phyloP scores from a whole-genome alignment of 108 stramenopile genomes.

The Craspedostauros australis region DNA sequence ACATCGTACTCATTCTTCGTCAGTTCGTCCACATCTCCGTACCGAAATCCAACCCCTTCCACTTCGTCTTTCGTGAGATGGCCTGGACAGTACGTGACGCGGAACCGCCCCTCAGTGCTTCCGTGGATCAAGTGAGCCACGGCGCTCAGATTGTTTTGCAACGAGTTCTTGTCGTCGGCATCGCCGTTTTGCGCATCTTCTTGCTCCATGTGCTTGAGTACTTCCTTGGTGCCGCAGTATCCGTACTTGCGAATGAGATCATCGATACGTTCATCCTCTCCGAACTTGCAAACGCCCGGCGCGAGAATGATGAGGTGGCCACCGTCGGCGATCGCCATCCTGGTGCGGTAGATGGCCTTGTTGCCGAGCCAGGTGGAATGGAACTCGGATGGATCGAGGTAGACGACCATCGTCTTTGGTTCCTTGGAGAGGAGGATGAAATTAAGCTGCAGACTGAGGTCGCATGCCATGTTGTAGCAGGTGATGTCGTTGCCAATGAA shows the following conservation, averaged over 20 bases:
- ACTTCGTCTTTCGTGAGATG: slow-evolving; percentile 77
- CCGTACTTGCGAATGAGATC: slow-evolving; percentile 87
- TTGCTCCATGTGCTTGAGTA: slow-evolving; percentile 74
- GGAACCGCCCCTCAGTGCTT: slow-evolving; percentile 88
- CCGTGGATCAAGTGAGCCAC: slow-evolving; percentile 96
- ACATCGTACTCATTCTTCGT: slow-evolving; percentile 57
- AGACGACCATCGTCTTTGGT: slow-evolving; percentile 79
- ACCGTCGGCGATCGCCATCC: slow-evolving; percentile 93
- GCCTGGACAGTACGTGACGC: slow-evolving; percentile 88
- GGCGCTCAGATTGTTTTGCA: slow-evolving; percentile 83
- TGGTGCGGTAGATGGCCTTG: slow-evolving; percentile 91
- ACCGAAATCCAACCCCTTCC: slow-evolving; percentile 81
- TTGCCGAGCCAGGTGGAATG: slow-evolving; percentile 96
- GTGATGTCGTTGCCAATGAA: slow-evolving; percentile 88
- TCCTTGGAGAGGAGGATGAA: slow-evolving; percentile 81
- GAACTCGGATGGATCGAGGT: slow-evolving; percentile 86
- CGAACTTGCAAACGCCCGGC: slow-evolving; percentile 85
- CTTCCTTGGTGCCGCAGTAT: slow-evolving; percentile 80
- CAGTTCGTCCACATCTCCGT: slow-evolving; percentile 66
- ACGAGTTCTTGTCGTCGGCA: not conserved
- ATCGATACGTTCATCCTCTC: slow-evolving; percentile 86
- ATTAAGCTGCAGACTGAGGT: slow-evolving; percentile 82
- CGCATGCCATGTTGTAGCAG: slow-evolving; percentile 84
- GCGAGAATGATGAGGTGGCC: slow-evolving; percentile 90
- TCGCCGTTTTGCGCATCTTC: slow-evolving; percentile 20